Percentiles rank a stretch among this genome's conserved stretches.
Conservation (phyloP, 495 filamentous ascomycete species). For the Lepidopterella palustris region DNA sequence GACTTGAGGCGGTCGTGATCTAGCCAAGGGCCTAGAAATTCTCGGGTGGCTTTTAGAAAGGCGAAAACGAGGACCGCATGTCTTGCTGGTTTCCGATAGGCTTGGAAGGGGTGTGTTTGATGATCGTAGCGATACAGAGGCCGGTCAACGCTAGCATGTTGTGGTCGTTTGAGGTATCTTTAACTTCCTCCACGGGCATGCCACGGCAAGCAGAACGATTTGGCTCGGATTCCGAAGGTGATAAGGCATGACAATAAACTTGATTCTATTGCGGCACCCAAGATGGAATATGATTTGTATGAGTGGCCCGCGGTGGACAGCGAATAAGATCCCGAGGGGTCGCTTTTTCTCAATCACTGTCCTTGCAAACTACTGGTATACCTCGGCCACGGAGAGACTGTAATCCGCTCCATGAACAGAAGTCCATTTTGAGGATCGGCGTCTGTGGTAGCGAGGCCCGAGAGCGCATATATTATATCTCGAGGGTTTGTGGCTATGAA, state of each 20-base stretch:
- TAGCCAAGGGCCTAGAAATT: neutral
- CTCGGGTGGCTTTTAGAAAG: neutral
- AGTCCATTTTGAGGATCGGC: constrained; percentile 2
- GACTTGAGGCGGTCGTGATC: neutral
- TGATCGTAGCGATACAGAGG: neutral
- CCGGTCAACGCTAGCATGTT: neutral
- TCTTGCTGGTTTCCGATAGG: neutral
- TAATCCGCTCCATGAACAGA: constrained; percentile 5
- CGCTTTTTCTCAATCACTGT: neutral
- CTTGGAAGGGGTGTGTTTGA: neutral
- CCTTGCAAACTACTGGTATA: neutral
- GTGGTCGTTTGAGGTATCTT: neutral
- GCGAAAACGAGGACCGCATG: neutral
- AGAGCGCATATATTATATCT: constrained; percentile 7
- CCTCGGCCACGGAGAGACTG: neutral
- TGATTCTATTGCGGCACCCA: constrained; percentile 7
- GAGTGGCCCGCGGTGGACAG: constrained; percentile 1
- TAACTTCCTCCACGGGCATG: neutral
- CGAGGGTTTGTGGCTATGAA: constrained; percentile 5
- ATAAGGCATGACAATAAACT: neutral
- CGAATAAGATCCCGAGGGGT: neutral
- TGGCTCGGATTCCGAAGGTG: constrained; percentile 1
- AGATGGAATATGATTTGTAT: constrained; percentile 2
- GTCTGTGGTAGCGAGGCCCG: constrained; percentile 7
- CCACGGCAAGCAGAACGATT: neutral